Conservation (phyloP, 768 basidiomycete species). For the Agaricus blazei region DNA sequence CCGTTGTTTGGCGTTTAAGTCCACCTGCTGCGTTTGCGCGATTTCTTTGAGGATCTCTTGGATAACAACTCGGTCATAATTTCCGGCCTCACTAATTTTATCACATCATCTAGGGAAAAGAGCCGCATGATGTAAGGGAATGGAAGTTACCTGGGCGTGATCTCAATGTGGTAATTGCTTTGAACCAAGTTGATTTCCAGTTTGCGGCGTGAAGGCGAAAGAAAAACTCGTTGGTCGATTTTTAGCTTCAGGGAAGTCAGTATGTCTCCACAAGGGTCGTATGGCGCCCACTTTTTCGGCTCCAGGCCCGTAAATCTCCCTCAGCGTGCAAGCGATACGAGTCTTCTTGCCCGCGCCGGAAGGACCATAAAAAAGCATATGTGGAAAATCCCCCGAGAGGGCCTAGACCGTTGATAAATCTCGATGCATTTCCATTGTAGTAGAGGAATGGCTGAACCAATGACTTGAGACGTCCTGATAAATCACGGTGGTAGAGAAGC, state of each 20-base stretch:
- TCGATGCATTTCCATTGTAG: neutral
- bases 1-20: constrained; percentile 88
- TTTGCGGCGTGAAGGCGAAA: constrained; percentile 91
- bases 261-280: neutral
- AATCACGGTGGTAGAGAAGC: constrained; percentile 81
- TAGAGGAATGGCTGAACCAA: constrained; percentile 38
- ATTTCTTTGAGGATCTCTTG: constrained; percentile 98
- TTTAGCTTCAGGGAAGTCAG: constrained; percentile 58
- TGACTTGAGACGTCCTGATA: constrained; percentile 76
- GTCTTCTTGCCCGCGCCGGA: constrained; percentile 99
- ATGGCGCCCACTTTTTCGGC: constrained; percentile 73
- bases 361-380: constrained; percentile 96
- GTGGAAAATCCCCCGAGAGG: constrained; percentile 90
- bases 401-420: constrained; percentile 42
- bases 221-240: constrained; percentile 95
- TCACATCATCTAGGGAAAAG: neutral
- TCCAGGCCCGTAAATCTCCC: constrained; percentile 85
- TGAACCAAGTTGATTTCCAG: constrained; percentile 96
- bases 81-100: constrained; percentile 81
- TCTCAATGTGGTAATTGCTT: constrained; percentile 96
- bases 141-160: constrained; percentile 78
- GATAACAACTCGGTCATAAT: constrained; percentile 90
- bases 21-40: constrained; percentile 97
- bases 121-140: constrained; percentile 11
- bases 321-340: constrained; percentile 82